phyloP scores from a whole-genome alignment of 345 rosid genomes.

The Lagerstroemia speciosa region DNA sequence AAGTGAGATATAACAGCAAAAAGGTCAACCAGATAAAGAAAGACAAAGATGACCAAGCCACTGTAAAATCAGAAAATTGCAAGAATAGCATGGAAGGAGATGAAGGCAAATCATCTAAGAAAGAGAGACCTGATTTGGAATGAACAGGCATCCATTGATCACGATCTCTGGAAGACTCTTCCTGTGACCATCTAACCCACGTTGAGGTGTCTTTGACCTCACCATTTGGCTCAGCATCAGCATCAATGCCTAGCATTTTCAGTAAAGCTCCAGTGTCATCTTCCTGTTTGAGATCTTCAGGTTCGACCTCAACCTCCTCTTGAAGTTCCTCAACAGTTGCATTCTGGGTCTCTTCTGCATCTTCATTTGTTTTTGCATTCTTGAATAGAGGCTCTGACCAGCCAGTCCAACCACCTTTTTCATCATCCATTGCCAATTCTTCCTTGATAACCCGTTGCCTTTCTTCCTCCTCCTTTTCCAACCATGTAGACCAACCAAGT shows the following conservation, averaged over 20 bases:
- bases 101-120: conserved; percentile 2
- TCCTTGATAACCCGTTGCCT: conserved; percentile 62
- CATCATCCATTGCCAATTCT: conserved; percentile 43
- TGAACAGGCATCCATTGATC: conserved; percentile 86
- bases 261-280: conserved; percentile 81
- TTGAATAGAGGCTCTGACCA: conserved; percentile 73
- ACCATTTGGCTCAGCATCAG: conserved; percentile 43
- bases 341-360: conserved; percentile 25
- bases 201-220: conserved; percentile 71
- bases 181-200: conserved; percentile 85
- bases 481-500: conserved; percentile 80
- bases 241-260: conserved; percentile 72
- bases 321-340: conserved; percentile 7
- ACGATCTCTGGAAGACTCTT: conserved; percentile 67
- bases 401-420: conserved; percentile 94
- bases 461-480: conserved; percentile 89
- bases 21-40: neutral
- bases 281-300: conserved; percentile 47
- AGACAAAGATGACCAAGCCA: neutral
- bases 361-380: conserved; percentile 23
- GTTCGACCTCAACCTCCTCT: conserved; percentile 32
- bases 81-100: neutral
- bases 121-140: conserved; percentile 35
- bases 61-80: neutral
- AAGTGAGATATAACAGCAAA: neutral